Evolutionary conservation across 768 basidiomycete species (phyloP).

Genomic region (Rhodocollybia butyracea): DNA sequence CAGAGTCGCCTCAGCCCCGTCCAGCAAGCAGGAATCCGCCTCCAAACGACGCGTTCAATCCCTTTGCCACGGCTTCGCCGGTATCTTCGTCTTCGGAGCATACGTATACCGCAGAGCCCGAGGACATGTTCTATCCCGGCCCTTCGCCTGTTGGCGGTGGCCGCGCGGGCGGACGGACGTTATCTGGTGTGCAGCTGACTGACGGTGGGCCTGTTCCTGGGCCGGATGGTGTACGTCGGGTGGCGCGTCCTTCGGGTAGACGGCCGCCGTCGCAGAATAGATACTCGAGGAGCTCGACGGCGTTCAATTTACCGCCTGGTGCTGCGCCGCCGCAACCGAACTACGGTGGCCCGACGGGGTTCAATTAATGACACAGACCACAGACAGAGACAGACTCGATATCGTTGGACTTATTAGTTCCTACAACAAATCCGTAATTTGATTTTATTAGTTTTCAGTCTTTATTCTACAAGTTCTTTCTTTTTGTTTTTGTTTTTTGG

Average conservation of each 20-base stretch:
- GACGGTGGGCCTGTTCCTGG: slow-evolving; percentile 84
- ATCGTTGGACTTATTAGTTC: too few relatives aligned
- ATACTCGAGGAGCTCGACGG: slow-evolving; percentile 62
- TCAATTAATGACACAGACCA: slow-evolving; percentile 2
- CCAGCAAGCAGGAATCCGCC: slow-evolving; percentile 17
- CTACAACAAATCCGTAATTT: not conserved
- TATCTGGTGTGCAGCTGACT: slow-evolving; percentile 71
- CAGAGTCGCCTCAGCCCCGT: slow-evolving; percentile 7
- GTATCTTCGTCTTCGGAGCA: slow-evolving; percentile 32
- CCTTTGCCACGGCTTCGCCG: slow-evolving; percentile 41
- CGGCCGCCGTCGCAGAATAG: slow-evolving; percentile 67
- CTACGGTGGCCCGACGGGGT: slow-evolving; percentile 2
- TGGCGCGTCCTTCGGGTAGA: slow-evolving; percentile 58
- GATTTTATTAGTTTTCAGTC: not conserved
- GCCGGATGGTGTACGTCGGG: slow-evolving; percentile 75
- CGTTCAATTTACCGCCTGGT: slow-evolving; percentile 63
- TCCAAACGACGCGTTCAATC: slow-evolving; percentile 58
- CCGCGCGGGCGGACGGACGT: slow-evolving; percentile 32
- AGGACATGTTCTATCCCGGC: slow-evolving; percentile 29
- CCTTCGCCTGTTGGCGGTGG: slow-evolving; percentile 31
- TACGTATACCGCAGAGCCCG: slow-evolving; percentile 35
- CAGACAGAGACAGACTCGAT: not conserved
- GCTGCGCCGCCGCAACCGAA: slow-evolving; percentile 61
- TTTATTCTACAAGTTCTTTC: not conserved
- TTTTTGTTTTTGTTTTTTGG: not conserved